Conservation (phyloP, 306 rosid genomes). For the Castanea crenata region DNA sequence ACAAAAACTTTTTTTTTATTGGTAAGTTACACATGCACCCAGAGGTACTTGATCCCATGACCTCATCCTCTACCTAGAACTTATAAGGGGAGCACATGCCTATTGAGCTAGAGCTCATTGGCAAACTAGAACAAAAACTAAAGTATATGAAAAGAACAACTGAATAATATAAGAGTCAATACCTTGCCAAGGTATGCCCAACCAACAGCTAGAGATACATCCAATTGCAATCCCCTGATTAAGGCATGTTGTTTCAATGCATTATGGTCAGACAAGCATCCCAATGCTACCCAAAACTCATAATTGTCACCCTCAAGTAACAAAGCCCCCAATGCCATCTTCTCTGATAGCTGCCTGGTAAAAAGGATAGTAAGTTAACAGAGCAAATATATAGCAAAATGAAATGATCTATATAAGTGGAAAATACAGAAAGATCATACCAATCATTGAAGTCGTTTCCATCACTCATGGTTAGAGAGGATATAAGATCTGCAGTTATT, state of each 20-base stretch:
- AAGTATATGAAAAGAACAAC: background rate
- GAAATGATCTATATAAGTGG: constrained; percentile 13
- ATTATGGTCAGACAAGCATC: constrained; percentile 57
- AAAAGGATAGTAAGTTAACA: constrained; percentile 25
- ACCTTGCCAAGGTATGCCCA: constrained; percentile 98
- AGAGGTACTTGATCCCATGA: too few species aligned
- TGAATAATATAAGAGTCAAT: constrained; percentile 17
- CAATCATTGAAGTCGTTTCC: constrained; percentile 42
- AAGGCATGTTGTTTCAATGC: constrained; percentile 86
- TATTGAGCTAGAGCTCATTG: too few species aligned
- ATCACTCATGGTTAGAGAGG: constrained; percentile 33
- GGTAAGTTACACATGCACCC: too few species aligned
- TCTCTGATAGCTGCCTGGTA: constrained; percentile 72
- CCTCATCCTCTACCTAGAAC: too few species aligned
- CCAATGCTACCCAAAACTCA: constrained; percentile 92
- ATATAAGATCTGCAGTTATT: constrained; percentile 53
- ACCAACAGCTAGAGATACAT: constrained; percentile 75
- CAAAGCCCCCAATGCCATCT: constrained; percentile 88
- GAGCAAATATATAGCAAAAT: constrained; percentile 10
- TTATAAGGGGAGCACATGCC: too few species aligned
- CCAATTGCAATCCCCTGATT: constrained; percentile 80
- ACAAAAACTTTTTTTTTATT: background rate
- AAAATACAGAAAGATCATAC: constrained; percentile 42
- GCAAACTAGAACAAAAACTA: background rate
- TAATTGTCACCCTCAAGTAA: constrained; percentile 81